Base-by-base conservation (phyloP, 2,329 filamentous ascomycete species). In the Aspergillus cejpii region DNA sequence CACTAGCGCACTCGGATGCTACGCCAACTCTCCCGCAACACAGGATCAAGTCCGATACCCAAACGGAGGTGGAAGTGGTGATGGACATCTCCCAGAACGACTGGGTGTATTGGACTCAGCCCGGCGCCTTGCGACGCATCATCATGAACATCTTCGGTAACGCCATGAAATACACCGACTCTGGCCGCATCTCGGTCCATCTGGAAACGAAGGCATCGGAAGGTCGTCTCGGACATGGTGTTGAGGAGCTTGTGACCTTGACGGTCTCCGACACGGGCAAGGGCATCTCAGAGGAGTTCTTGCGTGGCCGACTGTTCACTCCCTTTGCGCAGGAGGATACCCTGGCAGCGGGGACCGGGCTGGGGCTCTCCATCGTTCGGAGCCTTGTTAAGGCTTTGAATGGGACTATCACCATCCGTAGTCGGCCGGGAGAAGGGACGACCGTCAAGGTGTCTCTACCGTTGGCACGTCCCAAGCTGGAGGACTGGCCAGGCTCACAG, bases 291-390 rank as follows among this genome's bases (percentile, higher is more conserved):
- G 69, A 77, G 5, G 77, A 83, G 7, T 87, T 79, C 50, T 64
- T 85, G 8, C 70, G 75, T 15, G 74, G 77, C 6, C 73, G 74
- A 11, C 62, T 85, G 0, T 87, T 81, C 56, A 78, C 74, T 0
- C 79, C 68, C 1, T 71, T 71, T 44, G 63, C 67, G 0, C 83
- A 87, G 49, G 83, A 86, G 54, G 74, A 84, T 38, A 63, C 69
- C 0, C 60, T 86, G 1, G 70, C 75, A 0, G 74, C 65, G 3
- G 68, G 68, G 5, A 69, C 68, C 0, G 68, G 68, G 0, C 67
- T 87, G 0, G 83, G 84, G 0, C 63, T 87, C 23, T 81, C 78
- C 31, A 77, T 87, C 6, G 82, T 86, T 2, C 73, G 75, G 15
- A 62, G 71, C 58, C 77, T 86, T 5, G 75, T 84, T 12, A 74